These are phyloP conservation scores for Syzygium aromaticum DNA, from an alignment of 345 rosid genomes.

Conservation along the genomic window DNA sequence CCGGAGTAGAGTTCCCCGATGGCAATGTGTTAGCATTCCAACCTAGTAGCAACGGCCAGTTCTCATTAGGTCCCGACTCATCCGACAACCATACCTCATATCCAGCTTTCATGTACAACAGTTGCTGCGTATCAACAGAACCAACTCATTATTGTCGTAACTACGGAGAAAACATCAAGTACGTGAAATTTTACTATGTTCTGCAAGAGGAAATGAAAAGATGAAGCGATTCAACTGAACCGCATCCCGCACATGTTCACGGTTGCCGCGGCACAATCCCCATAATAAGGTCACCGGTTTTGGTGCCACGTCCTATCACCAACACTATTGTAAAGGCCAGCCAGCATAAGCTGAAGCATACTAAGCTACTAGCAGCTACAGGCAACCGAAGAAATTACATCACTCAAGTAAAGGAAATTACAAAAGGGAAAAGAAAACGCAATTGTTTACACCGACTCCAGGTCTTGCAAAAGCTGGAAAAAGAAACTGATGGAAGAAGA, in stretches of 20 bases:
- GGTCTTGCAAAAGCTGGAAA: background rate
- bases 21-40: background rate
- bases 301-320: background rate
- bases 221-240: background rate
- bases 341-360: background rate
- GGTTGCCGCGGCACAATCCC: background rate
- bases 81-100: background rate
- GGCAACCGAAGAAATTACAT: background rate
- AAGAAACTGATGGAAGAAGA: background rate
- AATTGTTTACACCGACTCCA: background rate
- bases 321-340: background rate
- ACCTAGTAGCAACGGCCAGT: background rate
- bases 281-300: background rate
- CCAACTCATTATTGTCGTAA: background rate
- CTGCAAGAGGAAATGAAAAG: background rate
- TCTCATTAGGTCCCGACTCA: background rate
- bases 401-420: background rate
- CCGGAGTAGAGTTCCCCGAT: background rate
- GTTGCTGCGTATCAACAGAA: background rate
- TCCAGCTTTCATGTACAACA: background rate
- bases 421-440: background rate
- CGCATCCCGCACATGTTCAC: background rate
- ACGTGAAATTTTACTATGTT: background rate
- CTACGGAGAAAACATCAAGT: background rate
- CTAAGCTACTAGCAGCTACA: background rate